Conservation (phyloP, 768 basidiomycete genomes). For the Asterophora lycoperdoides region DNA sequence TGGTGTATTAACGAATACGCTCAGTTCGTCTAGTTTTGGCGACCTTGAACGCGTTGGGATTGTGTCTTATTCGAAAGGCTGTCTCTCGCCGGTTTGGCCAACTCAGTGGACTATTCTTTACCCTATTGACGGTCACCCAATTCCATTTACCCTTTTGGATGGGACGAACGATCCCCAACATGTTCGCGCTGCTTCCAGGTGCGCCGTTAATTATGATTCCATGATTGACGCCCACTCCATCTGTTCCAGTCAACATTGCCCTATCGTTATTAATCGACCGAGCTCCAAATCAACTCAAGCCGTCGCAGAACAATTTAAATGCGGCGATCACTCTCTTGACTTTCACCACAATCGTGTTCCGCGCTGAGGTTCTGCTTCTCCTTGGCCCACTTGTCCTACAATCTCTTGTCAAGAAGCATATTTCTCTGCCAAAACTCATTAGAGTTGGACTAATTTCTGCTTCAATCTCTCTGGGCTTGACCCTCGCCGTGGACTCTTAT, state of each 20-base stretch:
- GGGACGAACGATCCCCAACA: constrained; percentile 91
- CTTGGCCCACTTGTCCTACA: constrained; percentile 60
- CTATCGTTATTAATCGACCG: constrained; percentile 44
- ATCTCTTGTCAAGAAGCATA: constrained; percentile 37
- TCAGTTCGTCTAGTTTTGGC: constrained; percentile 76
- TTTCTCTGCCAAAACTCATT: constrained; percentile 41
- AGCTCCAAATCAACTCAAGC: constrained; percentile 35
- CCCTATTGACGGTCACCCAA: constrained; percentile 70
- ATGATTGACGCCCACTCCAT: neutral
- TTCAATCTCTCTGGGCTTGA: constrained; percentile 46
- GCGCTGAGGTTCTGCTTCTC: constrained; percentile 74
- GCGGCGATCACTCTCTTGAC: constrained; percentile 57
- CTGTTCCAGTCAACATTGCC: constrained; percentile 52
- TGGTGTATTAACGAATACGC: too few species aligned
- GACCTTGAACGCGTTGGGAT: constrained; percentile 53
- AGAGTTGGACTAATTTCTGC: constrained; percentile 48
- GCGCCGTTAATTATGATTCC: constrained; percentile 8
- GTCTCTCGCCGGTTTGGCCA: constrained; percentile 62
- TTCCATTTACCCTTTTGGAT: constrained; percentile 95
- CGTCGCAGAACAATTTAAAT: constrained; percentile 30
- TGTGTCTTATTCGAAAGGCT: constrained; percentile 62
- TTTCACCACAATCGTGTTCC: constrained; percentile 65
- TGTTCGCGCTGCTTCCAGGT: constrained; percentile 85
- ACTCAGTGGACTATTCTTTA: constrained; percentile 52
- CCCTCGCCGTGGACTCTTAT: constrained; percentile 72